Percentiles rank a stretch among this genome's conserved stretches.
These are phyloP conservation scores for Phytophthora chlamydospora DNA, from an alignment of 352 stramenopile genomes.

Conservation along the genomic window DNA sequence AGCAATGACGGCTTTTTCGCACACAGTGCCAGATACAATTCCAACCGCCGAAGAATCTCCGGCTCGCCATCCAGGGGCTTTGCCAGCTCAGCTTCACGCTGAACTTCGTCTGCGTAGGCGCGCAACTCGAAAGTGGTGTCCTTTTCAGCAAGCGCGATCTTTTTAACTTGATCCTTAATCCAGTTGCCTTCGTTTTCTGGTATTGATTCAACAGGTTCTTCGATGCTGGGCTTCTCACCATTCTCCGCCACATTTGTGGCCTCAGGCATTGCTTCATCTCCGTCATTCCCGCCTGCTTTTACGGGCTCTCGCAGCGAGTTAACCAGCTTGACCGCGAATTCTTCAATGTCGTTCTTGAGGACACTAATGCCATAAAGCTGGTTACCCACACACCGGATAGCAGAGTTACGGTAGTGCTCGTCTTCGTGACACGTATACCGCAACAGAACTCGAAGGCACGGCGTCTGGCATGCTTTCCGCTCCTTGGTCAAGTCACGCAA, in stretches of 20 bases:
- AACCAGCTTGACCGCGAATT: conserved; percentile 64
- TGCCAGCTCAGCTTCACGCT: conserved; percentile 44
- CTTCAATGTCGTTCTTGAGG: conserved; percentile 66
- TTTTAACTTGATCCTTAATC: conserved; percentile 37
- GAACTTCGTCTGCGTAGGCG: conserved; percentile 48
- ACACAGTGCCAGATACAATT: conserved; percentile 76
- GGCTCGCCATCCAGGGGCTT: conserved; percentile 50
- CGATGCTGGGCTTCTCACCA: not conserved
- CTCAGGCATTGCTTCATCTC: conserved; percentile 38
- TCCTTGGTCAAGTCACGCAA: conserved; percentile 77
- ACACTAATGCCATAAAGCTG: conserved; percentile 68
- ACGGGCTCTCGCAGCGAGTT: conserved; percentile 47
- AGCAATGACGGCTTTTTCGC: conserved; percentile 78
- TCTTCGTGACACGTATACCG: conserved; percentile 75
- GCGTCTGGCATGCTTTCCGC: conserved; percentile 52
- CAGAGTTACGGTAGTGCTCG: conserved; percentile 67
- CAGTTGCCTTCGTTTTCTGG: conserved; percentile 16
- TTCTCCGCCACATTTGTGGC: conserved; percentile 13
- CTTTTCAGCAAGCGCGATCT: conserved; percentile 33
- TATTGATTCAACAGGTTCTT: conserved; percentile 13
- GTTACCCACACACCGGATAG: conserved; percentile 81
- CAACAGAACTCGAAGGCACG: conserved; percentile 67
- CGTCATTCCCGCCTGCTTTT: conserved; percentile 16
- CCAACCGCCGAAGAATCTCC: conserved; percentile 71
- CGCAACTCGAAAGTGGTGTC: conserved; percentile 39